Evolutionary conservation across 495 filamentous ascomycete genomes (phyloP).

Genomic region (Penicillium dipodomyicola): DNA sequence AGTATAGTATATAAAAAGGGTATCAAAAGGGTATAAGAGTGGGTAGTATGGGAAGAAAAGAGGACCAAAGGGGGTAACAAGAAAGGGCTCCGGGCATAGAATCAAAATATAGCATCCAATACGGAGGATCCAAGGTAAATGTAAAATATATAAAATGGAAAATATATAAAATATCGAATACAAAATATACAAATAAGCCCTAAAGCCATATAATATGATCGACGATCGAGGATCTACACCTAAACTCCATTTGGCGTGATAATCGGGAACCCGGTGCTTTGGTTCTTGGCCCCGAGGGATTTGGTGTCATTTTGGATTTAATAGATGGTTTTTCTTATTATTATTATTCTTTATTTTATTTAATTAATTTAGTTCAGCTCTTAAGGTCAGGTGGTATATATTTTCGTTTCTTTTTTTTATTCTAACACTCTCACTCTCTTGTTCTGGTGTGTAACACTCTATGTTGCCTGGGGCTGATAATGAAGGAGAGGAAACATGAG

Average conservation of each 20-base stretch:
- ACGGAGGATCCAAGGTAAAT: neutral
- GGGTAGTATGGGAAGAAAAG: neutral
- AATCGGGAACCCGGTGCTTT: constrained; percentile 29
- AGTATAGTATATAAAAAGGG: neutral
- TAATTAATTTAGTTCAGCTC: neutral
- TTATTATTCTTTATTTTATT: neutral
- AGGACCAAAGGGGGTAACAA: neutral
- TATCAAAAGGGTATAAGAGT: constrained; percentile 1
- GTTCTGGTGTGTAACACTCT: constrained; percentile 25
- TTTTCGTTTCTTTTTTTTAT: constrained; percentile 15
- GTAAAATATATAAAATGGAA: no score
- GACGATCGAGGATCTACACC: constrained; percentile 22
- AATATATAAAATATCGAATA: neutral
- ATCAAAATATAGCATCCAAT: neutral
- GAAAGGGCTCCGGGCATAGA: neutral
- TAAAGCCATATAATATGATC: constrained; percentile 10
- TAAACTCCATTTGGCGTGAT: constrained; percentile 24
- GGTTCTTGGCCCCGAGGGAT: constrained; percentile 20
- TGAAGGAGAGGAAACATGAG: constrained; percentile 16
- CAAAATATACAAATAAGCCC: neutral
- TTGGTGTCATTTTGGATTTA: neutral
- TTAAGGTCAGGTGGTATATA: constrained; percentile 13
- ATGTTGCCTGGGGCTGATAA: constrained; percentile 23
- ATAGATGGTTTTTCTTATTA: neutral
- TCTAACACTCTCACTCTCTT: neutral